phyloP scores from a whole-genome alignment of 306 rosid genomes.

The Leucaena leucocephala region DNA sequence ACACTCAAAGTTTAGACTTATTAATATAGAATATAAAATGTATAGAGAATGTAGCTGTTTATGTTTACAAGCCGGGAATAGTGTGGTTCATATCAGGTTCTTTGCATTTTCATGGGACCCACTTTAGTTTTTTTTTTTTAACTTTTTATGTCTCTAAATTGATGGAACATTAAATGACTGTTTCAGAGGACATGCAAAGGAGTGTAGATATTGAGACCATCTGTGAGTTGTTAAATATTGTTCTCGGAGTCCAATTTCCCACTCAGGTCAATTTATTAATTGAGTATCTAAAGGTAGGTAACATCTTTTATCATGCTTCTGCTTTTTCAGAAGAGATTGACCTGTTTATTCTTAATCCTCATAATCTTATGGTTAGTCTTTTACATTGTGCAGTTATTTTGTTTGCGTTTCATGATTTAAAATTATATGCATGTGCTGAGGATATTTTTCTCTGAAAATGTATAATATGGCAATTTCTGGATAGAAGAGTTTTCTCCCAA shows the following conservation, averaged over 20 bases:
- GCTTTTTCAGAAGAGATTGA: not conserved
- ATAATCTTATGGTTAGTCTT: not conserved
- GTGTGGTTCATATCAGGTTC: not conserved
- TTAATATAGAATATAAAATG: not conserved
- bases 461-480: conserved; percentile 23
- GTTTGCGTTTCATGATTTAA: conserved; percentile 21
- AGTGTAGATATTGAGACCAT: conserved; percentile 64
- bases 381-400: not conserved
- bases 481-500: conserved; percentile 6
- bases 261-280: conserved; percentile 51
- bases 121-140: conserved; percentile 26
- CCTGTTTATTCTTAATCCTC: not conserved
- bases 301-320: conserved; percentile 24
- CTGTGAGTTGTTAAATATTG: conserved; percentile 58
- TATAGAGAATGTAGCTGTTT: not conserved
- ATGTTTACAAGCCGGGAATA: not conserved
- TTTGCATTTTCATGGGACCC: not conserved
- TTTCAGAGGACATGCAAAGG: conserved; percentile 71
- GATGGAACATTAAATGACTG: conserved; percentile 30
- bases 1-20: conserved; percentile 25
- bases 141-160: conserved; percentile 22
- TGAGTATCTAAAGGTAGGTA: conserved; percentile 64
- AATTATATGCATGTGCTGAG: conserved; percentile 8
- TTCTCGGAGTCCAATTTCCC: conserved; percentile 52
- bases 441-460: conserved; percentile 12